Conservation (phyloP, 2,329 filamentous ascomycete species). For the Apiospora hydei region DNA sequence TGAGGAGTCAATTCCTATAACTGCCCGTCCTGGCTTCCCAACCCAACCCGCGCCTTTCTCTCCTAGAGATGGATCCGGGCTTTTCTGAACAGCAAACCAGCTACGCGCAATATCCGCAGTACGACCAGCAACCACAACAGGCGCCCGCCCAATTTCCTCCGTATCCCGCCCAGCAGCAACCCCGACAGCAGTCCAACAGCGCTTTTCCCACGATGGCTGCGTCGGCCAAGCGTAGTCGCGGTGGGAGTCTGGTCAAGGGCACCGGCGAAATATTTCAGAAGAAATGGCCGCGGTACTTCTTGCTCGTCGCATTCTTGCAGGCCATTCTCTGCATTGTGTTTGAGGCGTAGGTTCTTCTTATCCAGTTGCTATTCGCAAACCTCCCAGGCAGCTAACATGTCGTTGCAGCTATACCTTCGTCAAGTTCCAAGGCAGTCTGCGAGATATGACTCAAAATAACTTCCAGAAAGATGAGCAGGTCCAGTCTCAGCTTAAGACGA, state of each 20-base stretch:
- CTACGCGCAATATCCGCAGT: conserved; percentile 29
- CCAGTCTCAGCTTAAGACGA: conserved; percentile 69
- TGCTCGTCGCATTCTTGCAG: conserved; percentile 76
- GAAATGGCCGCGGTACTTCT: conserved; percentile 88
- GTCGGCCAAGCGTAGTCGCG: conserved; percentile 42
- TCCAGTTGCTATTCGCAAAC: conserved; percentile 7
- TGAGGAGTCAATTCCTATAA: conserved; percentile 38
- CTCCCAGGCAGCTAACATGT: background rate
- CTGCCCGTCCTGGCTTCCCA: conserved; percentile 54
- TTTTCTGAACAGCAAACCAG: conserved; percentile 36
- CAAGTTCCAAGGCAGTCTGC: conserved; percentile 75
- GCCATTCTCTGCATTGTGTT: conserved; percentile 81
- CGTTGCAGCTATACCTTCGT: conserved; percentile 82
- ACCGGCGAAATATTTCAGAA: conserved; percentile 82
- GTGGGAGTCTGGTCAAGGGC: conserved; percentile 43
- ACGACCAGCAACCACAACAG: background rate
- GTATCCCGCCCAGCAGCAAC: conserved; percentile 12
- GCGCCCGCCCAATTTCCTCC: conserved; percentile 10
- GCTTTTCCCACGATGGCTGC: conserved; percentile 45
- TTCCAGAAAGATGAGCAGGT: conserved; percentile 49
- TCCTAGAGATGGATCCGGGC: conserved; percentile 48
- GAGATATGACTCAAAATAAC: conserved; percentile 32
- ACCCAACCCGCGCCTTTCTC: conserved; percentile 54
- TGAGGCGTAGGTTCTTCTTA: conserved; percentile 73
- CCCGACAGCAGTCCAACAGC: conserved; percentile 40